These are phyloP conservation scores for Teunomyces tritomae DNA, from an alignment of 805 yeast species.

Conservation along the genomic window DNA sequence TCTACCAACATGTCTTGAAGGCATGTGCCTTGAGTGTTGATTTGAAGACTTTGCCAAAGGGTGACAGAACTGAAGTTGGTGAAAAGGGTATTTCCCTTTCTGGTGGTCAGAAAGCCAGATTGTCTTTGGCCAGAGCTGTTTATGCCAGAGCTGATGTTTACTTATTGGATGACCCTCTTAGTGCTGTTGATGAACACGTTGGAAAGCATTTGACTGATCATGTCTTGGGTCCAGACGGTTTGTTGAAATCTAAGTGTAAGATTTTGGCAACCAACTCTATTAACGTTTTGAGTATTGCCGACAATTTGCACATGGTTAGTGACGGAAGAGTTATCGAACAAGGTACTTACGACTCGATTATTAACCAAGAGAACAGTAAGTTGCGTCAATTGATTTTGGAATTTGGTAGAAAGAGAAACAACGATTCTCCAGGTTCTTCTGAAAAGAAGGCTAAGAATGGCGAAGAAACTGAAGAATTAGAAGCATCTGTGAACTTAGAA, in stretches of 20 bases:
- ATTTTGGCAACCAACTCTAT: slow-evolving; percentile 85
- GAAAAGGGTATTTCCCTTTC: slow-evolving; percentile 95
- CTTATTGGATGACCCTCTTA: slow-evolving; percentile 85
- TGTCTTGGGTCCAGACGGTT: slow-evolving; percentile 79
- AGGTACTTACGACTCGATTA: slow-evolving; percentile 57
- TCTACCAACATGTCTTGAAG: slow-evolving; percentile 74
- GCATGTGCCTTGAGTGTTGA: slow-evolving; percentile 89
- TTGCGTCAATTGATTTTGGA: slow-evolving; percentile 57
- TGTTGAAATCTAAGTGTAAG: slow-evolving; percentile 69
- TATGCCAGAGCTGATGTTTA: slow-evolving; percentile 92
- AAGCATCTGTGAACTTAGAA: slow-evolving; percentile 20
- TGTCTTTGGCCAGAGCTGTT: slow-evolving; percentile 92
- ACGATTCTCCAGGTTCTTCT: slow-evolving; percentile 11
- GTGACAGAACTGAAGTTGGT: slow-evolving; percentile 91
- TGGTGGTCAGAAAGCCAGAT: slow-evolving; percentile 97
- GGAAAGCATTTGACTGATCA: slow-evolving; percentile 80
- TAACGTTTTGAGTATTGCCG: slow-evolving; percentile 74
- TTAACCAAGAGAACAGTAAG: slow-evolving; percentile 44
- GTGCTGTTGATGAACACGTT: slow-evolving; percentile 98
- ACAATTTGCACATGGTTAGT: slow-evolving; percentile 63
- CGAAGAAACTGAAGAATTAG: slow-evolving; percentile 8
- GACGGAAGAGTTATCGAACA: slow-evolving; percentile 68
- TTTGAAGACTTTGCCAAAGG: slow-evolving; percentile 76
- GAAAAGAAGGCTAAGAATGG: slow-evolving; percentile 12
- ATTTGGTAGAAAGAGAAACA: slow-evolving; percentile 51